A percentile compares a stretch with the other conserved stretches of the same genome.
Conservation (phyloP, 192 early-diverging fungal genomes). For the Linderina pennispora region DNA sequence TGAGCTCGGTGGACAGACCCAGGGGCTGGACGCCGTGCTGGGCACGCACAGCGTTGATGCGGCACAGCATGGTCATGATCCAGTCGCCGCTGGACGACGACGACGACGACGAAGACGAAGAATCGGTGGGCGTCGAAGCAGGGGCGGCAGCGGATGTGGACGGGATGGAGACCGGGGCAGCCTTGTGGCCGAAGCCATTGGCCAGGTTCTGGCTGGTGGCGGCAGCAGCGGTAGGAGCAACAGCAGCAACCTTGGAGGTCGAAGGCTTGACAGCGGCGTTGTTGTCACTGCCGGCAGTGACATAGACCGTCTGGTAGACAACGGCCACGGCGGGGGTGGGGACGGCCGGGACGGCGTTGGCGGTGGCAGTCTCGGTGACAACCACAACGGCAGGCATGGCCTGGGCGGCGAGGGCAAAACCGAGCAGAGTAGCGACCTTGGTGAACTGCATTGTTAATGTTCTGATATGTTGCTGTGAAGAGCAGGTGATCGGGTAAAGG, state of each 20-base stretch:
- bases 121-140: constrained; percentile 7
- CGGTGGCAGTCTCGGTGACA: constrained; percentile 2
- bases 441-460: constrained; percentile 33
- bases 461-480: neutral
- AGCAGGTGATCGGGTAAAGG: neutral
- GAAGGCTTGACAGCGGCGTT: neutral
- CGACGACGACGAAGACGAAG: neutral
- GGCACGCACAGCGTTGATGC: constrained; percentile 33
- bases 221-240: neutral
- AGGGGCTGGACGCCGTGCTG: constrained; percentile 21
- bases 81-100: constrained; percentile 8
- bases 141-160: constrained; percentile 3
- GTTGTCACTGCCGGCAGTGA: constrained; percentile 3
- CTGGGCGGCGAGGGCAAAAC: constrained; percentile 20
- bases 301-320: constrained; percentile 13
- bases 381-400: constrained; percentile 11
- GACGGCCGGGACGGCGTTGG: neutral
- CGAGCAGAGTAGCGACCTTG: constrained; percentile 20
- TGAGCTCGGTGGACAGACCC: constrained; percentile 19
- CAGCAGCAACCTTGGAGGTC: neutral
- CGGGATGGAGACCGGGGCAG: neutral
- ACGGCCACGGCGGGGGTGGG: neutral
- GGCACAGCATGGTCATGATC: constrained; percentile 36
- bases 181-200: neutral
- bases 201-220: too few species aligned